Evolutionary conservation across 75 land plant species (phyloP).

Genomic region (Picea glauca): DNA sequence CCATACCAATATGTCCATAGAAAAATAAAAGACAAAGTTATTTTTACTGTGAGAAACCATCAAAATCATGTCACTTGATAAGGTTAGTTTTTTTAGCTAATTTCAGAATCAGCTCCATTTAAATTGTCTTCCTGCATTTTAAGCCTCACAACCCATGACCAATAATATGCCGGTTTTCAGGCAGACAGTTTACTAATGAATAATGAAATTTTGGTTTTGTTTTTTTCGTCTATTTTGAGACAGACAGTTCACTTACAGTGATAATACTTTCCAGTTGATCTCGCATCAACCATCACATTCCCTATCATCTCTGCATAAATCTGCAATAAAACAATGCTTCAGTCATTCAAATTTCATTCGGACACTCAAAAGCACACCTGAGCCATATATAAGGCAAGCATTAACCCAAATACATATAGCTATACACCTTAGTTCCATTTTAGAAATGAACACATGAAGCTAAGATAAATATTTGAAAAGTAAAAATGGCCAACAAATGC

Average conservation of each 20-base stretch:
- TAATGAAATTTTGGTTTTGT: too few species aligned
- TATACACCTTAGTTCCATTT: neutral
- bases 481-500: too few species aligned
- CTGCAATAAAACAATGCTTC: constrained; percentile 25
- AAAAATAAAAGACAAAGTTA: neutral
- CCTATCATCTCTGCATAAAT: constrained; percentile 99
- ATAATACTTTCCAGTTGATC: constrained; percentile 96
- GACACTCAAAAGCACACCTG: neutral
- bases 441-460: neutral
- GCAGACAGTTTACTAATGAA: neutral
- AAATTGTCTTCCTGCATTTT: neutral
- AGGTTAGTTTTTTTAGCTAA: neutral
- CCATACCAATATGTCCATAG: neutral
- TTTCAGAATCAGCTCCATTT: neutral
- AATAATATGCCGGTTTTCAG: neutral
- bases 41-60: neutral
- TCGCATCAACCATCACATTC: constrained; percentile 95
- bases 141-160: neutral
- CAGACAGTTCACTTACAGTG: constrained; percentile 62
- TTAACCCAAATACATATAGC: neutral
- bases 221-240: neutral
- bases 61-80: neutral
- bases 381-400: neutral
- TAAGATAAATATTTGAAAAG: neutral
- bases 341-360: neutral